phyloP scores from a whole-genome alignment of 345 rosid genomes.

The Anastatica hierochuntica region DNA sequence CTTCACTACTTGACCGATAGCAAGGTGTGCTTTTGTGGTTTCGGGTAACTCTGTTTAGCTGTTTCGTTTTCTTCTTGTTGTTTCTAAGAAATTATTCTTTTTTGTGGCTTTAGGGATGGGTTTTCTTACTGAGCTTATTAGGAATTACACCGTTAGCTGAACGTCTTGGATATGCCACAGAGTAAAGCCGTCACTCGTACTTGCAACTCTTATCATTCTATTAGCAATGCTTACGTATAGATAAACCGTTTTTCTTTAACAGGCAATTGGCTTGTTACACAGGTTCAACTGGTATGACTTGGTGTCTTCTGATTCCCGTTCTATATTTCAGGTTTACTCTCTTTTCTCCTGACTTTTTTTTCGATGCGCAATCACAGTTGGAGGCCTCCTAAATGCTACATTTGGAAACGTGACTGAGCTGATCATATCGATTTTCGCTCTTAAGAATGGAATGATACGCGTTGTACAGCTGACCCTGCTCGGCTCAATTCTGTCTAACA shows the following conservation, averaged over 20 bases:
- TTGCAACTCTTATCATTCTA: neutral
- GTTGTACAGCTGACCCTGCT: slow-evolving; percentile 84
- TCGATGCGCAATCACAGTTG: slow-evolving; percentile 34
- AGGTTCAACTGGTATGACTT: slow-evolving; percentile 67
- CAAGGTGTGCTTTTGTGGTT: slow-evolving; percentile 38
- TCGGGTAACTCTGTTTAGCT: no score
- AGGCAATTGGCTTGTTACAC: slow-evolving; percentile 91
- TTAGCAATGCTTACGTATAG: neutral
- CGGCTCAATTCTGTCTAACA: slow-evolving; percentile 90
- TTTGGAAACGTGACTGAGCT: slow-evolving; percentile 93
- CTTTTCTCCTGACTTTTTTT: neutral
- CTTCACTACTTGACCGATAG: slow-evolving; percentile 42
- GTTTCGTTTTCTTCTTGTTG: no score
- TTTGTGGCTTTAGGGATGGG: slow-evolving; percentile 58
- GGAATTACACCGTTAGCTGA: slow-evolving; percentile 94
- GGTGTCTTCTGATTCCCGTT: neutral
- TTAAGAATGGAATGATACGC: slow-evolving; percentile 67
- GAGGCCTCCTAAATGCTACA: slow-evolving; percentile 90
- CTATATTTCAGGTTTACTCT: no score
- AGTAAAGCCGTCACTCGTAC: slow-evolving; percentile 40
- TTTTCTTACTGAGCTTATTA: slow-evolving; percentile 71
- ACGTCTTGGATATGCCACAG: slow-evolving; percentile 95
- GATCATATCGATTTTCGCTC: slow-evolving; percentile 80
- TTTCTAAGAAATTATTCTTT: neutral
- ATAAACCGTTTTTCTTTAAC: neutral